Conservation (phyloP, 257 asterid species). For the Coffea canephora region DNA sequence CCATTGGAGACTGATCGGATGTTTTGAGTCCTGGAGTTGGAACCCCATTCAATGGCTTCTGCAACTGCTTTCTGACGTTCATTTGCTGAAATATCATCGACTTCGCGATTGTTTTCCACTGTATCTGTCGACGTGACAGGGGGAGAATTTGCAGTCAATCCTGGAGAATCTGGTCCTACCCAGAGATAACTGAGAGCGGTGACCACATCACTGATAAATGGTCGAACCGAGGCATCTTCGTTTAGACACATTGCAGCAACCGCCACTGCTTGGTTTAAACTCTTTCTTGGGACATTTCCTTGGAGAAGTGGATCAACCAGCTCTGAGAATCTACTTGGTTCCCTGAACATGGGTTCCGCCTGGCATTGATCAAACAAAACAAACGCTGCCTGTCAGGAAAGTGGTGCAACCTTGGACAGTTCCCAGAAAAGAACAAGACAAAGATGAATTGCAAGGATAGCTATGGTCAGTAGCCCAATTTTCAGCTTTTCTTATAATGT, state of each 20-base stretch:
- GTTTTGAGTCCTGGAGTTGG: slow-evolving; percentile 44
- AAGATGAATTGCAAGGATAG: no score
- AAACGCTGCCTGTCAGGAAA: background rate
- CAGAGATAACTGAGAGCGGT: slow-evolving; percentile 77
- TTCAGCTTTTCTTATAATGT: no score
- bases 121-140: slow-evolving; percentile 1
- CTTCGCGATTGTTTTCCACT: slow-evolving; percentile 12
- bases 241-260: slow-evolving; percentile 83
- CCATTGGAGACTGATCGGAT: slow-evolving; percentile 15
- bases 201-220: slow-evolving; percentile 78
- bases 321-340: slow-evolving; percentile 49
- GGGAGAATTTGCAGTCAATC: slow-evolving; percentile 19
- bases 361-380: background rate
- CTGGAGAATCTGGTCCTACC: slow-evolving; percentile 30
- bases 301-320: slow-evolving; percentile 65
- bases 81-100: slow-evolving; percentile 16
- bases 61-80: slow-evolving; percentile 73
- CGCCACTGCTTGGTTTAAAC: slow-evolving; percentile 72
- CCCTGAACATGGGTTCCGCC: slow-evolving; percentile 75
- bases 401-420: background rate
- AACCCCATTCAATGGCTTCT: slow-evolving; percentile 93
- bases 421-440: background rate
- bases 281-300: slow-evolving; percentile 58
- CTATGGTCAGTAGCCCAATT: no score
- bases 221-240: slow-evolving; percentile 61